Conservation (phyloP, 345 rosid species). For the Pseudoturritis turrita region DNA sequence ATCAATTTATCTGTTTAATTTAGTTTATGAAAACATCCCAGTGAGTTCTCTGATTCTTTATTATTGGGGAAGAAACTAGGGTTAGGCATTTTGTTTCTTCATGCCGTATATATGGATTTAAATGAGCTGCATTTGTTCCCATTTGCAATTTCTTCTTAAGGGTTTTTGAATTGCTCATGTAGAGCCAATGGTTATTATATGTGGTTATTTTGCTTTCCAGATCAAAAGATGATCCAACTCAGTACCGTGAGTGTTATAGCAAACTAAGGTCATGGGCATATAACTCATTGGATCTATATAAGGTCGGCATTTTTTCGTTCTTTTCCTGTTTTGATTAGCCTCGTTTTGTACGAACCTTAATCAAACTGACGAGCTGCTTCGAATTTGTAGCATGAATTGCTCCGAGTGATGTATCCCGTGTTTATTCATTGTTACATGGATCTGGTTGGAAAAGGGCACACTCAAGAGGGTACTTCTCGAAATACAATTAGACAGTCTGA, state of each 20-base stretch:
- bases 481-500: neutral
- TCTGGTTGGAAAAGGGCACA: conserved; percentile 71
- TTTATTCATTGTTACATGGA: conserved; percentile 94
- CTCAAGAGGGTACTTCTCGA: conserved; percentile 65
- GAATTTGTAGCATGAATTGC: conserved; percentile 78
- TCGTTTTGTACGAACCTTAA: neutral
- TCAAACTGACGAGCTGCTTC: conserved; percentile 7
- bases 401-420: conserved; percentile 94
- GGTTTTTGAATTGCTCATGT: neutral
- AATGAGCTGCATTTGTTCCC: neutral
- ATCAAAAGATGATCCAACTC: conserved; percentile 58
- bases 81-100: neutral
- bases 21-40: neutral
- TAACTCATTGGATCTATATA: conserved; percentile 80
- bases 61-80: conserved; percentile 16
- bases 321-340: neutral
- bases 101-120: no score
- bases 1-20: neutral
- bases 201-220: conserved; percentile 29
- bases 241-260: conserved; percentile 69
- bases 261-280: conserved; percentile 84
- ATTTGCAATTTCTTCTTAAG: neutral
- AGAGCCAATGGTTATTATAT: neutral
- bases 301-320: conserved; percentile 42
- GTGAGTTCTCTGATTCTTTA: neutral